Base-by-base conservation (phyloP, 1,284 basidiomycete species). In the Cystobasidium sp. region DNA sequence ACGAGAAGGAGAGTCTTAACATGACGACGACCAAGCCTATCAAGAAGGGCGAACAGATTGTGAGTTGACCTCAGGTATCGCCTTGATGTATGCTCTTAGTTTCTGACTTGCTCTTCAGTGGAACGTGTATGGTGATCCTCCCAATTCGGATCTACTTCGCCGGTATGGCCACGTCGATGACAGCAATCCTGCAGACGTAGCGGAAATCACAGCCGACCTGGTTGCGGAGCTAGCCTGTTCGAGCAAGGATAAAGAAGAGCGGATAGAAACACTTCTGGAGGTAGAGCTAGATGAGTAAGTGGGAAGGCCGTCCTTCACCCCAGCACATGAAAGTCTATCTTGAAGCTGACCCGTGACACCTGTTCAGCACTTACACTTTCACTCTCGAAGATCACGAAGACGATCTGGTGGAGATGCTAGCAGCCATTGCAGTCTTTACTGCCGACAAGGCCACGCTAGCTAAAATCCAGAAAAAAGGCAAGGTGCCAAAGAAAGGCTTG, bases 131-230 rank as follows among this genome's bases (percentile, higher is more conserved):
- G 93, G 91, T 31, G 91, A 97, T 80, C 91, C 90, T 8, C 94
- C 96, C 3, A 99, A 99, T 81, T 88, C 91, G n/a, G 94, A 97
- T 79, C 87, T 99, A 1, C 86, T 99, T 22, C 88, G 97, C 62
- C 88, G 93, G 64, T 99, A 97, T 80, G 96, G 96, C 0, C 92
- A 98, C 80, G 90, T 97, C 62, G 97, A 99, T 83, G 82, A 90
- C 52, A 89, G 91, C 1, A 98, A 97, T 81, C 92, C 92, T 1
- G 89, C 88, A 43, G 96, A 98, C 78, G 86, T 94, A 14, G 91
- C 91, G 16, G 94, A 97, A 80, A 84, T 99, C 37, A 87, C 87
- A 20, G 93, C 92, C 9, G 90, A 93, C 82, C 81, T 90, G n/a
- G 84, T 93, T 3, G 86, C 95, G 72, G 22, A 81, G 61, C 24